Percentiles rank a stretch among this genome's conserved stretches.
Conservation (phyloP, 148 eudicot species). For the Vaccinium vitisidaea region DNA sequence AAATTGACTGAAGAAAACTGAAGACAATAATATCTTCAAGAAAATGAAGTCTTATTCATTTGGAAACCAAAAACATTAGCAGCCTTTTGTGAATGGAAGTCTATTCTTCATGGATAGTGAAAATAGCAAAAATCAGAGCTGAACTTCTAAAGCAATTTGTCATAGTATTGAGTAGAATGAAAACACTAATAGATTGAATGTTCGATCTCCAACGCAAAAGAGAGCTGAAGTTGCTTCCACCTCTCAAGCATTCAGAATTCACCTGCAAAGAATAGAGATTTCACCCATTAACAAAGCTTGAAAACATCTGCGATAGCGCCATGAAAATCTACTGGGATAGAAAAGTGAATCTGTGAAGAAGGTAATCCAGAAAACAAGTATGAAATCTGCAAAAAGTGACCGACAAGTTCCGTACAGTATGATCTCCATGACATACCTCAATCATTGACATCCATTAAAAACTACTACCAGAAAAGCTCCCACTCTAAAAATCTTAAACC, state of each 20-base stretch:
- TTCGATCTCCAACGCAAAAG: neutral
- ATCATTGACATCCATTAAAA: neutral
- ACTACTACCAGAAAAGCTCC: neutral
- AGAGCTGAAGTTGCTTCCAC: neutral
- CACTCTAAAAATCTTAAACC: neutral
- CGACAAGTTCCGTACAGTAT: neutral
- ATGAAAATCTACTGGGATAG: neutral
- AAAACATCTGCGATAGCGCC: neutral
- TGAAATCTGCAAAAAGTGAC: neutral
- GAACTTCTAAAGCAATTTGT: neutral
- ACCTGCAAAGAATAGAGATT: conserved; percentile 4
- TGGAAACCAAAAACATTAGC: neutral
- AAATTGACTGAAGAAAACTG: neutral
- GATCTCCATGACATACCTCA: neutral
- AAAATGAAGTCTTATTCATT: neutral
- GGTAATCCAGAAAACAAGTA: neutral
- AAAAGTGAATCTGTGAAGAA: neutral
- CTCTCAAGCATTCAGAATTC: conserved; percentile 8
- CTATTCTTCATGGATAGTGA: neutral
- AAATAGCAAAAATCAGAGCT: neutral
- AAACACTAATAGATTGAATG: neutral
- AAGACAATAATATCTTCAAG: neutral
- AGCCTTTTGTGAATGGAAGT: neutral
- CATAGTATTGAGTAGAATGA: neutral
- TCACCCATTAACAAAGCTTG: neutral